Base-by-base conservation (phyloP, 108 stramenopile genomes). In the Stephanodiscus triporus region DNA sequence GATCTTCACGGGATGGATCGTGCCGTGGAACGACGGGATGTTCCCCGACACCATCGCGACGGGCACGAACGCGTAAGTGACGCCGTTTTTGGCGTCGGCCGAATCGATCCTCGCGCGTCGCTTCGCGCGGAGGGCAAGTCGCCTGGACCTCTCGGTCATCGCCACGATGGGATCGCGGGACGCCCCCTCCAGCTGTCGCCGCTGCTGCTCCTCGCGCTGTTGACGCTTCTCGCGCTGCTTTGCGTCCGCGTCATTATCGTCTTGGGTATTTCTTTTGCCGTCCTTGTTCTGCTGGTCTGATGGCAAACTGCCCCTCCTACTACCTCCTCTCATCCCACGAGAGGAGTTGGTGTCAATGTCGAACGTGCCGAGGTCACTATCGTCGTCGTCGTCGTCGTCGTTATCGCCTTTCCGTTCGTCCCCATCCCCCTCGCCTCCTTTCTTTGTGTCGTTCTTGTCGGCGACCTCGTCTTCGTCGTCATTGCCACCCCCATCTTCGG, bases 71-170 rank as follows among this genome's bases (percentile, higher is more conserved):
- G 55, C 62, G 63, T 89, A 94, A 2, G 70, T 76, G 22, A 94
- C 86, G 5, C 68, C 73, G 54, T 80, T 82, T 17, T 69, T 74
- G 5, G 85, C 83, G 72, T 94, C 93, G 27, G 56, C 49, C 13
- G 82, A 55, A 80, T 94, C 93, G 8, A 81, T 68, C 9, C 43
- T 34, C 49, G 88, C 84, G 11, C 89, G 87, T 53, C 59, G 60
- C 72, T 90, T 90, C 65, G 89, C 90, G 37, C 85, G 85, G 67
- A 58, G 0, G 88, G 87, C 38, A 86, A n/a, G 60, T 73, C 77
- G 76, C 43, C 72, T 73, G 50, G 89, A 78, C 49, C 86, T 84
- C 19, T 94, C 88, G 16, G 88, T 86, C 56, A 94, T 79, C 85
- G 86, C 70, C 68, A 75, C 50, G 73, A 88, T 32, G 78, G 90